Percentiles rank a stretch among this genome's conserved stretches.
Conservation (phyloP, 345 rosid genomes). For the Eucalyptus urophylla region DNA sequence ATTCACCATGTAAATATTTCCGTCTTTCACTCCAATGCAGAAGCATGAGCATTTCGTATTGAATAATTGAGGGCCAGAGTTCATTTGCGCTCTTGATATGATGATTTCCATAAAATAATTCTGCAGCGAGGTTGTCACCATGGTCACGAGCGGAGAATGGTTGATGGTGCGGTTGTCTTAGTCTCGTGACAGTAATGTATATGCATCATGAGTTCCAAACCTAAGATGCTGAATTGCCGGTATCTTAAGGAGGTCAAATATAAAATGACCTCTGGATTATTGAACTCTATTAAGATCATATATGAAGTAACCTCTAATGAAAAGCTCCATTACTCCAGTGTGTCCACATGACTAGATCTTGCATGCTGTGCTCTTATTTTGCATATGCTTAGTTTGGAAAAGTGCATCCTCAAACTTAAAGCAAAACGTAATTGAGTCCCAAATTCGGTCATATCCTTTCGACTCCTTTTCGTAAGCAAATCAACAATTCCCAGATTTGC, state of each 20-base stretch:
- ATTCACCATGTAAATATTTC: not conserved
- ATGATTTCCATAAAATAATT: not conserved
- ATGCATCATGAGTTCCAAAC: not conserved
- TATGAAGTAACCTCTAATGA: not conserved
- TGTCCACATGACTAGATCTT: not conserved
- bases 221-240: not conserved
- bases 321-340: not conserved
- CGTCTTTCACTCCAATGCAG: not conserved
- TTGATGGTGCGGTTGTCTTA: not conserved
- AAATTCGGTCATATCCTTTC: not conserved
- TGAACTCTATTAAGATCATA: not conserved
- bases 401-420: not conserved
- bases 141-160: not conserved
- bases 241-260: not conserved
- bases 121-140: not conserved
- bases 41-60: not conserved
- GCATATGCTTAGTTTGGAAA: not conserved
- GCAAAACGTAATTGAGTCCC: not conserved
- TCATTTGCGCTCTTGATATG: not conserved
- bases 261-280: not conserved
- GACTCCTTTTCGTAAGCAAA: rapidly evolving
- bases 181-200: not conserved
- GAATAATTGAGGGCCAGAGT: not conserved
- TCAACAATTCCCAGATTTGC: not conserved
- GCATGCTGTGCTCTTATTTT: not conserved